These are phyloP conservation scores for Aphanomyces invadans DNA, from an alignment of 352 stramenopile genomes.

Conservation along the genomic window DNA sequence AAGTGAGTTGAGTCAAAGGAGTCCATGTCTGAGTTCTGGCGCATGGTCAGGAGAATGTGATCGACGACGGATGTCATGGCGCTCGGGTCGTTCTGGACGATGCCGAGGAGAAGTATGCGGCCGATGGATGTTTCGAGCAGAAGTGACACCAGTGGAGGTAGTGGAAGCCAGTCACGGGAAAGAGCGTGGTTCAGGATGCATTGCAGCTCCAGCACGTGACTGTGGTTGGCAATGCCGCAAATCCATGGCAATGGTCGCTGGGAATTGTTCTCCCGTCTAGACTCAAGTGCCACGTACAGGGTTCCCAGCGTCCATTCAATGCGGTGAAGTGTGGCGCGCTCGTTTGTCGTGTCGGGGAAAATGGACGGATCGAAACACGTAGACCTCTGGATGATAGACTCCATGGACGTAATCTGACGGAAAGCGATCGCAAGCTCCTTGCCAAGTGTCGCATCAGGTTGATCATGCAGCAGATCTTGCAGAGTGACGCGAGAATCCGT, in stretches of 20 bases:
- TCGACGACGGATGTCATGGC: background rate
- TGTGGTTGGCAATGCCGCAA: conserved; percentile 14
- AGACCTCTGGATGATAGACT: background rate
- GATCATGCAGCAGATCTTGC: conserved; percentile 7
- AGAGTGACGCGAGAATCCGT: background rate
- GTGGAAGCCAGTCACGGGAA: conserved; percentile 11
- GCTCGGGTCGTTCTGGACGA: conserved; percentile 23
- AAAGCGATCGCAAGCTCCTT: conserved; percentile 22
- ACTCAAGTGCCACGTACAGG: background rate
- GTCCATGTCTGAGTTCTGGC: conserved; percentile 6
- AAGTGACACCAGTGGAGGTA: conserved; percentile 3
- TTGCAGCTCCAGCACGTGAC: conserved; percentile 14
- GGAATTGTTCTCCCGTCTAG: background rate
- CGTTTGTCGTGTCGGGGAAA: conserved; percentile 7
- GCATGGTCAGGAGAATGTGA: background rate
- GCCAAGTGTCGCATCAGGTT: conserved; percentile 15
- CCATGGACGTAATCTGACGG: background rate
- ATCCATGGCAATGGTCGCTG: background rate
- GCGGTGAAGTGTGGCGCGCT: background rate
- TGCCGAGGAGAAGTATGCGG: background rate
- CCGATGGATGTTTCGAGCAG: conserved; percentile 19
- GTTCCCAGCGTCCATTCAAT: background rate
- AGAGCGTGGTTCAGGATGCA: conserved; percentile 18
- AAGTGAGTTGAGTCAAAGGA: background rate
- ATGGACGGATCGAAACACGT: background rate